Evolutionary conservation across 2,329 filamentous ascomycete genomes (phyloP).

Genomic region (Beauveria pseudobassiana): DNA sequence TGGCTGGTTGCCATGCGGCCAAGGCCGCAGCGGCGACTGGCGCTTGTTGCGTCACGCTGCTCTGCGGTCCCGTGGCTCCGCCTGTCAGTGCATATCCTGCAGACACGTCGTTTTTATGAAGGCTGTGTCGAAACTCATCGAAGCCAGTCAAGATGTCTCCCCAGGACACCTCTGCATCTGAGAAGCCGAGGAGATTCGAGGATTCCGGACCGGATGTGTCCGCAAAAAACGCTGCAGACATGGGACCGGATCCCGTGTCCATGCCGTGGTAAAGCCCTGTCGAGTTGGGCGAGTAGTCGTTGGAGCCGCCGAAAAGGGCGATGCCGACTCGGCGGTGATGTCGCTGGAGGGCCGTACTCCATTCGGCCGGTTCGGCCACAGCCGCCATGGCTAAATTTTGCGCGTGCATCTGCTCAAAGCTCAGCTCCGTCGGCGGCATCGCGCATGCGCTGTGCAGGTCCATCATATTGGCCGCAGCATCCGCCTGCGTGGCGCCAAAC

Average conservation of each 20-base stretch:
- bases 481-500: background rate
- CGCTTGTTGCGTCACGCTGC: too few species aligned
- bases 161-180: background rate
- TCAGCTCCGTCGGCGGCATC: background rate
- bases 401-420: background rate
- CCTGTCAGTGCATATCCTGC: background rate
- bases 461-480: background rate
- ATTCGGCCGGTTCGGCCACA: background rate
- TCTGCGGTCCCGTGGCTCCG: too few species aligned
- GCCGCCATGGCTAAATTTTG: background rate
- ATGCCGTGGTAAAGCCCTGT: background rate
- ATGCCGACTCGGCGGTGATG: background rate
- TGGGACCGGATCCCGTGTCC: background rate
- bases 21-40: too few species aligned
- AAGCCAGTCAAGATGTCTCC: background rate
- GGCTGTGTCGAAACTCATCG: background rate
- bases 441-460: background rate
- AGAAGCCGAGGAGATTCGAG: background rate
- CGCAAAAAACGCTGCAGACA: background rate
- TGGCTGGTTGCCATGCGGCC: too few species aligned
- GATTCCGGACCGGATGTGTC: background rate
- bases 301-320: background rate
- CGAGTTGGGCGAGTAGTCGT: background rate
- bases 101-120: background rate
- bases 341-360: background rate